Evolutionary conservation across 106 monocot species (phyloP).

Genomic region (Apostasia ramifera): DNA sequence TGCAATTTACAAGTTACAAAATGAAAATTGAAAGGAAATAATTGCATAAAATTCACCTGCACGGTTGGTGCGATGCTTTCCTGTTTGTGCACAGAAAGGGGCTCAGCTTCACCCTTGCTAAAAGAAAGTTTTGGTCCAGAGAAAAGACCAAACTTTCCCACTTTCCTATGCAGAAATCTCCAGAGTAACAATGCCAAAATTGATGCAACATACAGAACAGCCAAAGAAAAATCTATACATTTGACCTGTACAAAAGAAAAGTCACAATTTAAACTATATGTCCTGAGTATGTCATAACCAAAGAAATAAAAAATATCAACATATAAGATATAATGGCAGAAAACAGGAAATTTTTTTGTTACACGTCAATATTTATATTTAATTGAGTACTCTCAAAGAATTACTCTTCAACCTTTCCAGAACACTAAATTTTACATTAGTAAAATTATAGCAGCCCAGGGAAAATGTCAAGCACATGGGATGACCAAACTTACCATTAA

Average conservation of each 20-base stretch:
- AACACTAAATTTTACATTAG: not conserved
- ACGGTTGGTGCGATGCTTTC: conserved; percentile 11
- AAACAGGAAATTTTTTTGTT: too few relatives aligned
- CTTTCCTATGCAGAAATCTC: conserved; percentile 33
- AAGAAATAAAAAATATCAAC: too few relatives aligned
- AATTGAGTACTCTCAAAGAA: too few relatives aligned
- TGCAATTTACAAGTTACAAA: not conserved
- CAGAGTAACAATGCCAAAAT: conserved; percentile 42
- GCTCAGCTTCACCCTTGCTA: conserved; percentile 26
- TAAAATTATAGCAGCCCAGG: not conserved
- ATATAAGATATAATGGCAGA: too few relatives aligned
- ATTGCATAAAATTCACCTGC: conserved; percentile 28
- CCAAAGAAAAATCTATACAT: conserved; percentile 76
- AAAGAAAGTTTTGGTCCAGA: conserved; percentile 30
- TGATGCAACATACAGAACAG: conserved; percentile 41
- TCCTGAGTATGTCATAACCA: too few relatives aligned
- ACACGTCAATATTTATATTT: too few relatives aligned
- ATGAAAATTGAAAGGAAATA: not conserved
- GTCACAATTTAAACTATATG: not conserved
- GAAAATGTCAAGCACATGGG: not conserved
- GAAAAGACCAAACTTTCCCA: conserved; percentile 18
- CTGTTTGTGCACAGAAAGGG: conserved; percentile 31
- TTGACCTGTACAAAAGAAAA: conserved; percentile 48
- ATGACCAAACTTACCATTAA: conserved; percentile 40
- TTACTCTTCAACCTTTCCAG: too few relatives aligned